Percentiles rank a stretch among this genome's conserved stretches.
phyloP scores from a whole-genome alignment of 768 basidiomycete species.

The Pleurotus tuber-regium region DNA sequence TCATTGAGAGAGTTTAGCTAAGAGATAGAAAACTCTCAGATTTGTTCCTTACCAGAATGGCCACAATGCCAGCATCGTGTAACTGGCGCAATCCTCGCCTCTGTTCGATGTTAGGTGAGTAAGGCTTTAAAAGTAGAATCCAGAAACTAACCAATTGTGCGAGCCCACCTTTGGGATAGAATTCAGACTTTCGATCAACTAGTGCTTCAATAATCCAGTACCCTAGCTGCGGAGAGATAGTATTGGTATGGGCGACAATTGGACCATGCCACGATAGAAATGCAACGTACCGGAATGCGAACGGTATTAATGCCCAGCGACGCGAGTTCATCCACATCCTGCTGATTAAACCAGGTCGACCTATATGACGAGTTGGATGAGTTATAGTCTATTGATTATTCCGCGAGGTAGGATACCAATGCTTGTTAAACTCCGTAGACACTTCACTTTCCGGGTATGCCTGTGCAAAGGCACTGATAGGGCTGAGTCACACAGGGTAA shows the following conservation, averaged over 20 bases:
- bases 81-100: conserved; percentile 62
- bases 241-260: not conserved
- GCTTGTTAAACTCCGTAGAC: conserved; percentile 54
- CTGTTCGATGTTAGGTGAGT: conserved; percentile 30
- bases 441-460: conserved; percentile 54
- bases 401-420: conserved; percentile 45
- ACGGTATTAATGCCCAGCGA: conserved; percentile 69
- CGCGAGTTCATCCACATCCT: conserved; percentile 54
- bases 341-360: conserved; percentile 70
- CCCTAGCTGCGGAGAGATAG: conserved; percentile 49
- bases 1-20: no score
- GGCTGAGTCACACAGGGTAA: not conserved
- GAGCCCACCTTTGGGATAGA: conserved; percentile 70
- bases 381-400: no score
- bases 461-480: conserved; percentile 53
- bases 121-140: not conserved
- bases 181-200: conserved; percentile 59
- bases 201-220: conserved; percentile 81
- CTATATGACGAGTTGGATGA: no score
- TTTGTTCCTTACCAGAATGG: conserved; percentile 59
- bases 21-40: no score
- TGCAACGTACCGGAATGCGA: conserved; percentile 61
- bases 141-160: conserved; percentile 47
- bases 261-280: not conserved
- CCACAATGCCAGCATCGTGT: conserved; percentile 58